Base-by-base conservation (phyloP, 345 rosid genomes). In the Pugionium cornutum region DNA sequence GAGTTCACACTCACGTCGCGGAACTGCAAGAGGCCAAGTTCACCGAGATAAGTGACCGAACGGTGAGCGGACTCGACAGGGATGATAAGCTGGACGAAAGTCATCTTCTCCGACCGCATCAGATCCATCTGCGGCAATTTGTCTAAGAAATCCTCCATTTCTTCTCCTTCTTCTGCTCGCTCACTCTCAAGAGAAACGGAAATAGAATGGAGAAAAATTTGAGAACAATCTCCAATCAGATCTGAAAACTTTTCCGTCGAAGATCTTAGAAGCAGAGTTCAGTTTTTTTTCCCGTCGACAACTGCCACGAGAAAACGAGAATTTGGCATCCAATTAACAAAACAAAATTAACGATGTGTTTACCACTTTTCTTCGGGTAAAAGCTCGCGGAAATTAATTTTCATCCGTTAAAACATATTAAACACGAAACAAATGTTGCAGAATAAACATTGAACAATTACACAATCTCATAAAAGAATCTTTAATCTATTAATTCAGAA, bases 31-130 rank as follows among this genome's bases (percentile, higher is more conserved):
- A 84, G 86, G 53, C 96, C 96, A 65, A 88, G 83, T 70, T 84
- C 92, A 35, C 96, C 89, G 71, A 88, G 92, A 62, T 88, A 88
- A 68, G 92, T 78, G 73, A 88, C 4, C 64, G 88, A 89, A 29
- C 96, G 96, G 72, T 83, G 96, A 72, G 99, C 86, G 43, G 95
- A 81, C 76, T 92, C 99, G 39, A 75, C 88, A 32, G 98, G 98
- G 62, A 92, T 86, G 81, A 92, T 92, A 68, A 92, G 90, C 79
- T 92, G 98, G 6, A 88, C 96, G 36, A 88, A 83, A 37, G 88
- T 73, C 97, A 92, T 92, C 84, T 86, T 84, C 86, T 92, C 97
- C 26, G 97, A 92, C 33, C 97, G 87, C 97, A 92, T 86, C 89
- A 88, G 95, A 89, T 90, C 97, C 99, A 92, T 92, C 27, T 89